Evolutionary conservation across 139 green algal genomes (phyloP), one percentile per base, ranked within the genome.

Genomic region (Picochlorum sp.): DNA sequence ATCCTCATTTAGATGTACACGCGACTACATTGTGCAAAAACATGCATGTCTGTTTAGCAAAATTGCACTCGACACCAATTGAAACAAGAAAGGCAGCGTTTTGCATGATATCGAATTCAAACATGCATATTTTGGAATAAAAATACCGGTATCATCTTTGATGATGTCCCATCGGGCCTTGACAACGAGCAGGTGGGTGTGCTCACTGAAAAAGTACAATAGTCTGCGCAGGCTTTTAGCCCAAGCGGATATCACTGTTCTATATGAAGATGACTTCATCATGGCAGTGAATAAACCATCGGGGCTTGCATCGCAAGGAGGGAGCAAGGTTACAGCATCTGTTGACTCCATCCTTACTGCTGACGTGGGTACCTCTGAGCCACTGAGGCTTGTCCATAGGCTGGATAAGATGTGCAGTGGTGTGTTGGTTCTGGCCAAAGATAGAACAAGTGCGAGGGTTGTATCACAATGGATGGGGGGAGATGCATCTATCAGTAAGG

Each of bases 261-360:
- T 85, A 57, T 44, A 76, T 60, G 2, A 26, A 9, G 64, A 78
- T 45, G 3, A 23, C 4, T 73, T 85, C 7, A 60, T 86, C 44
- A 41, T 89, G 6, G 77, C 85, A 30, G 5, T 90, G 0, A 78
- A 90, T 76, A 90, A 90, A 69, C 83, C 83, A 11, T 59, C 78
- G 21, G 80, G 83, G 14, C 52, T 90, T 41, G 50, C 75, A 16
- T 70, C 81, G 38, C 83, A 89, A 49, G 83, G 71, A 18, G 72
- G 79, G 9, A 31, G 18, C 26, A 58, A 49, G 15, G 52, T 60
- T 56, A 23, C 18, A 15, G 3, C 26, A 9, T 75, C 47, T 2
- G 26, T 86, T 51, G 72, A 86, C 20, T 45, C 49, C 6, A 21
- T 77, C 7, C 55, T 75, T 64, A 28, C 23, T 3, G 65, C 60